A percentile compares a stretch with the other conserved stretches of the same genome.
phyloP scores from a whole-genome alignment of 2,329 filamentous ascomycete genomes.

The Pseudodiploospora longispora region DNA sequence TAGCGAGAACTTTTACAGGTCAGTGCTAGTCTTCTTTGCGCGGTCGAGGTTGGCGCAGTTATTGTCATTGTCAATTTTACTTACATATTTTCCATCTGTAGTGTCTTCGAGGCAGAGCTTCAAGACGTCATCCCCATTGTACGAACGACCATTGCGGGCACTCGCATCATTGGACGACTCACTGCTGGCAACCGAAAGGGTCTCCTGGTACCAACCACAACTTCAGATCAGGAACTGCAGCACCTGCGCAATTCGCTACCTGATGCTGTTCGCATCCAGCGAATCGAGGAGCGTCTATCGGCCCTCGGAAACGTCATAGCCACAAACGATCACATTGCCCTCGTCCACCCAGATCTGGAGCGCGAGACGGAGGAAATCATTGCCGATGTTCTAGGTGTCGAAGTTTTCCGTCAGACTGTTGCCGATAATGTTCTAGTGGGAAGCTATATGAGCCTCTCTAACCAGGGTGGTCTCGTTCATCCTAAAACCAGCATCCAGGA shows the following conservation, averaged over 20 bases:
- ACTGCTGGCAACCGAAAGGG: conserved; percentile 96
- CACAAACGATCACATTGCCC: conserved; percentile 90
- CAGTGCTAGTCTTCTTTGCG: conserved; percentile 11
- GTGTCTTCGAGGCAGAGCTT: conserved; percentile 94
- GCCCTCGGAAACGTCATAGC: conserved; percentile 97
- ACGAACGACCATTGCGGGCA: conserved; percentile 92
- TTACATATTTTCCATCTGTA: conserved; percentile 23
- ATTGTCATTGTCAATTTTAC: neutral
- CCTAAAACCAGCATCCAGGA: conserved; percentile 96
- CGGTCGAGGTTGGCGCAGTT: neutral
- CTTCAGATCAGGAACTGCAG: conserved; percentile 96
- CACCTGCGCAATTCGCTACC: conserved; percentile 93
- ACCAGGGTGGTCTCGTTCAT: conserved; percentile 94
- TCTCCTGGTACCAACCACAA: conserved; percentile 89
- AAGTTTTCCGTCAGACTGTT: conserved; percentile 89
- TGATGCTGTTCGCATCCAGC: conserved; percentile 85
- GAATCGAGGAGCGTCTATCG: conserved; percentile 93
- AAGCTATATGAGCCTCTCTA: conserved; percentile 92
- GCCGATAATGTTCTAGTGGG: conserved; percentile 96
- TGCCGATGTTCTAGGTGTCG: conserved; percentile 82
- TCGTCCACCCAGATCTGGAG: conserved; percentile 93
- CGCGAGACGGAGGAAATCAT: conserved; percentile 98
- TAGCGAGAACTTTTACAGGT: conserved; percentile 98
- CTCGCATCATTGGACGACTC: conserved; percentile 88
- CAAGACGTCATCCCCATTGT: conserved; percentile 97